phyloP scores from a whole-genome alignment of 2,329 filamentous ascomycete species.

The Aureobasidium leucospermi region DNA sequence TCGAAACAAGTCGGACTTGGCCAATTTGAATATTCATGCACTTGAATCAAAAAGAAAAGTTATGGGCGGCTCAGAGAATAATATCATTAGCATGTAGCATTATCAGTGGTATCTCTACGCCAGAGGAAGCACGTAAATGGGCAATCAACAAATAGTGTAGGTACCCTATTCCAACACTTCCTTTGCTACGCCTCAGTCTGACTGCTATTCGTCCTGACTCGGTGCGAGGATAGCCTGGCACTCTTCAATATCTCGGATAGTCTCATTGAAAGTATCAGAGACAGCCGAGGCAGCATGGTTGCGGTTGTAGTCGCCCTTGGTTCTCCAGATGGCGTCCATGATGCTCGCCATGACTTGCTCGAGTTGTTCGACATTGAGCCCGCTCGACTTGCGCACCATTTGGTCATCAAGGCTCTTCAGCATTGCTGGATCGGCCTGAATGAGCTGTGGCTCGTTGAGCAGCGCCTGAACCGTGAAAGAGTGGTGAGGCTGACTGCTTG shows the following conservation, averaged over 20 bases:
- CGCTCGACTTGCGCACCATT: constrained; percentile 61
- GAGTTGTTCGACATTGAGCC: constrained; percentile 83
- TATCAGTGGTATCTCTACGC: neutral
- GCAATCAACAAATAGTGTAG: neutral
- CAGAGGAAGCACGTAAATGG: neutral
- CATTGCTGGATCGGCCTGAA: constrained; percentile 41
- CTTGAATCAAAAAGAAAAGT: neutral
- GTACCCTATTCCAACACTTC: neutral
- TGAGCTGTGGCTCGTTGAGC: constrained; percentile 33
- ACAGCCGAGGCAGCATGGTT: constrained; percentile 61
- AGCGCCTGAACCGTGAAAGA: constrained; percentile 30
- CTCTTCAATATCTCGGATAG: constrained; percentile 59
- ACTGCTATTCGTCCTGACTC: constrained; percentile 29
- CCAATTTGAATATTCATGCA: neutral
- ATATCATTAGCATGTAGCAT: constrained; percentile 2
- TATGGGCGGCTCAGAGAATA: neutral
- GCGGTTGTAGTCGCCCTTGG: constrained; percentile 75
- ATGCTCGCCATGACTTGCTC: constrained; percentile 87
- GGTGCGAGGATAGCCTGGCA: constrained; percentile 38
- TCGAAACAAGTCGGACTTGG: neutral
- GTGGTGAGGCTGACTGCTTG: constrained; percentile 23
- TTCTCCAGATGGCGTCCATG: constrained; percentile 84
- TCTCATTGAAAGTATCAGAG: constrained; percentile 65
- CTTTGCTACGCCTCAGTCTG: neutral
- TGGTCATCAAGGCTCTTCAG: constrained; percentile 54